Percentiles rank a stretch among this genome's conserved stretches.
These are phyloP conservation scores for Suhomyces choctaworum DNA, from an alignment of 1,139 yeast genomes.

Conservation along the genomic window DNA sequence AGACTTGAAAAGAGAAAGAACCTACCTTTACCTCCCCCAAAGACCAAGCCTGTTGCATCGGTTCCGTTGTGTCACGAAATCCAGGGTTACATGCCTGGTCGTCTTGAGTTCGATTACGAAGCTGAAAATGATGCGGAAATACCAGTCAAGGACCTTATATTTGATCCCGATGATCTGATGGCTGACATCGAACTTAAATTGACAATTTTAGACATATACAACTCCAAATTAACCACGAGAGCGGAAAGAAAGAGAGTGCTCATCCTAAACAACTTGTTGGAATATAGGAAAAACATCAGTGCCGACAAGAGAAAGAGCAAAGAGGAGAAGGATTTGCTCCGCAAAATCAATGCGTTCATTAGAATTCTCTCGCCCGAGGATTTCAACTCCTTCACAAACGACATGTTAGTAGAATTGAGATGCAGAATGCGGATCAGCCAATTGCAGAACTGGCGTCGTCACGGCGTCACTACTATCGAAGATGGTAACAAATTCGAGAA, in stretches of 20 bases:
- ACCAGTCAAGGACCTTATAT: conserved; percentile 90
- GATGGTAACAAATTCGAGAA: conserved; percentile 85
- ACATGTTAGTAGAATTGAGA: conserved; percentile 72
- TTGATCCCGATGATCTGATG: conserved; percentile 88
- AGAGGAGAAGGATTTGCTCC: conserved; percentile 83
- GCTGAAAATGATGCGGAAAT: conserved; percentile 96
- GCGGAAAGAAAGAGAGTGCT: conserved; percentile 89
- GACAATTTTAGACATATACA: conserved; percentile 84
- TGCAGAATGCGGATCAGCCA: conserved; percentile 83
- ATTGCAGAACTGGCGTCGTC: conserved; percentile 87
- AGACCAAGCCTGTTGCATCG: conserved; percentile 84
- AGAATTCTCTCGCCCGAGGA: conserved; percentile 79
- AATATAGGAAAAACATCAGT: conserved; percentile 77
- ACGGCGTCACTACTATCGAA: conserved; percentile 83
- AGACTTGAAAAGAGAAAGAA: conserved; percentile 67
- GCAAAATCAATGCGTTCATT: conserved; percentile 76
- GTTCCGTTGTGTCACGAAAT: conserved; percentile 96
- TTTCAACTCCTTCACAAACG: conserved; percentile 70
- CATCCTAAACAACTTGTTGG: conserved; percentile 74
- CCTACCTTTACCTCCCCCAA: conserved; percentile 72
- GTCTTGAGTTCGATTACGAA: conserved; percentile 93
- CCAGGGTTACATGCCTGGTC: conserved; percentile 98
- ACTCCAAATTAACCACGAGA: conserved; percentile 82
- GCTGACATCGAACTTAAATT: conserved; percentile 87
- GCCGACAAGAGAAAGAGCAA: conserved; percentile 78